Percentiles rank a stretch among this genome's conserved stretches.
These are phyloP conservation scores for Kalanchoe fedtschenkoi DNA, from an alignment of 164 flowering plant species.

Conservation along the genomic window DNA sequence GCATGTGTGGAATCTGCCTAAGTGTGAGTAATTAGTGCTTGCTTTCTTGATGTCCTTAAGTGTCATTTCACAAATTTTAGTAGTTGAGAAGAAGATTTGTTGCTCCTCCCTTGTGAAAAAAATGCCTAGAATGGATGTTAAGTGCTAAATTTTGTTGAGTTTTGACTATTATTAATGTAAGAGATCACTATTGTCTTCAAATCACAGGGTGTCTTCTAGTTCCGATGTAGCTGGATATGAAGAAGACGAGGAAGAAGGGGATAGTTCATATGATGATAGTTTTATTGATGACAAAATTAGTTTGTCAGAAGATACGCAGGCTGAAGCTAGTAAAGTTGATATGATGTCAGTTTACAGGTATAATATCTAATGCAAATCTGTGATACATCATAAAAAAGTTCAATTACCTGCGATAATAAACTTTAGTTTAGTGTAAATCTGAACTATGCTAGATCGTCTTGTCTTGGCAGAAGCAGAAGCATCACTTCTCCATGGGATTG, in stretches of 20 bases:
- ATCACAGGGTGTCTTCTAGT: conserved; percentile 68
- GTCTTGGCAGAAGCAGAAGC: no score
- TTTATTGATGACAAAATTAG: conserved; percentile 72
- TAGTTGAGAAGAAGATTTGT: no score
- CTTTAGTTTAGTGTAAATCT: neutral
- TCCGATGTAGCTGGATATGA: conserved; percentile 58
- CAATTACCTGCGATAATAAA: neutral
- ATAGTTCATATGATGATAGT: conserved; percentile 49
- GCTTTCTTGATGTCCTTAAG: no score
- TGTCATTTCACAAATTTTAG: no score
- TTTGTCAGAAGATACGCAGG: conserved; percentile 35
- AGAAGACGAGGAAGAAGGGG: conserved; percentile 42
- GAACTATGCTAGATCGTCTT: no score
- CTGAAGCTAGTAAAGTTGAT: conserved; percentile 38
- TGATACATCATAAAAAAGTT: neutral
- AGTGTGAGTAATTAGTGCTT: no score
- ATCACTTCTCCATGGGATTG: neutral
- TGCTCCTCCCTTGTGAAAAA: no score
- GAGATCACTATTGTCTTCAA: neutral
- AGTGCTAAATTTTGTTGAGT: neutral
- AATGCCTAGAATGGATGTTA: neutral
- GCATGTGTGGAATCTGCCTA: no score
- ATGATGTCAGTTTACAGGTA: conserved; percentile 96
- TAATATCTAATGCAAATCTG: conserved; percentile 9
- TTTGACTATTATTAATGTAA: neutral